Conservation (phyloP, 1,139 yeast genomes). For the Scheffersomyces parashehatae region DNA sequence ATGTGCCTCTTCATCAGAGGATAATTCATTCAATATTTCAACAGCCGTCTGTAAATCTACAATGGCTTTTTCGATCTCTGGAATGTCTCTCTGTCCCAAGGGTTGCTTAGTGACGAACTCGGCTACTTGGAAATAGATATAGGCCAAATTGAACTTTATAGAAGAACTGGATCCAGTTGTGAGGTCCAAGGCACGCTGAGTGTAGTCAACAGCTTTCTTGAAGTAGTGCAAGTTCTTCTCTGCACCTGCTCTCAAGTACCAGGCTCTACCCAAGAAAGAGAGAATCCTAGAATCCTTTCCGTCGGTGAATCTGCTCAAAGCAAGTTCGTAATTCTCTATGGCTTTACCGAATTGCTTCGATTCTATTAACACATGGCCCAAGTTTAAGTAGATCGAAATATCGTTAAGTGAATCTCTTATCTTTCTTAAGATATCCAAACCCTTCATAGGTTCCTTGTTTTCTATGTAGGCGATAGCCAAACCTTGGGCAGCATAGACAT, state of each 20-base stretch:
- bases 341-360: slow-evolving; percentile 82
- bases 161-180: slow-evolving; percentile 38
- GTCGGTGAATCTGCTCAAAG: slow-evolving; percentile 64
- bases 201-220: slow-evolving; percentile 61
- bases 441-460: slow-evolving; percentile 71
- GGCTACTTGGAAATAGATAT: slow-evolving; percentile 83
- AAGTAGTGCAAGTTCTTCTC: slow-evolving; percentile 67
- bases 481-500: slow-evolving; percentile 98
- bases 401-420: slow-evolving; percentile 88
- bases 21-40: slow-evolving; percentile 56
- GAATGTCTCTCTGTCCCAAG: slow-evolving; percentile 57
- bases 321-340: slow-evolving; percentile 84
- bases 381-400: slow-evolving; percentile 76
- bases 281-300: slow-evolving; percentile 65
- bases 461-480: slow-evolving; percentile 92
- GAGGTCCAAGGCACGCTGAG: slow-evolving; percentile 55
- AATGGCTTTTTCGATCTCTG: slow-evolving; percentile 61
- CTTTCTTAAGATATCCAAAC: slow-evolving; percentile 84
- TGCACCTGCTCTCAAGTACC: slow-evolving; percentile 78
- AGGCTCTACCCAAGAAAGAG: slow-evolving; percentile 81
- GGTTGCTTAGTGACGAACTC: slow-evolving; percentile 72
- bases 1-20: slow-evolving; percentile 50
- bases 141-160: slow-evolving; percentile 79
- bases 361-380: slow-evolving; percentile 87
- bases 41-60: slow-evolving; percentile 66